Evolutionary conservation across 371 early-diverging fungal genomes (phyloP), one percentile per base, ranked within the genome.

Genomic region (Zychaea mexicana): DNA sequence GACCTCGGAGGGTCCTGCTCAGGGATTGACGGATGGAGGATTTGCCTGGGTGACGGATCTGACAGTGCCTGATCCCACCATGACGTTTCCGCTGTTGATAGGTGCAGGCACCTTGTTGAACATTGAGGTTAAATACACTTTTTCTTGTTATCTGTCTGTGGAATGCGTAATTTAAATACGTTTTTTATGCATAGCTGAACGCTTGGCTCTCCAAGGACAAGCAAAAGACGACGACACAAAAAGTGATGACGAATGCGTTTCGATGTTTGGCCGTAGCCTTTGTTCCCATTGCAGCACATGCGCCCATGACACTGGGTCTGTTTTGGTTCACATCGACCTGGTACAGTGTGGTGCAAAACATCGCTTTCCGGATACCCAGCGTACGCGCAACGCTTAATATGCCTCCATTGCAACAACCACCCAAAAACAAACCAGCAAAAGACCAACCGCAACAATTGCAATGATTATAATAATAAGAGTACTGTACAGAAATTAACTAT

Each of bases 21-120:
- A 66, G 2, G 92, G 90, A 2, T 79, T 92, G 38, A 71, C 60
- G 13, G 76, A 84, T 7, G 94, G 90, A 2, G 93, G 94, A 0
- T 39, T 85, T 2, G 73, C 72, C 15, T 92, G 90, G 90, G 86
- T 92, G 52, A 82, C 71, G 19, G 90, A 94, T 76, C 69, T 94
- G 55, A 83, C 92, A 0, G 70, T 78, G 0, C 70, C 85, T 13
- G 94, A 94, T 66, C 85, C 93, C 1, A 90, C 90, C n/a, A 73
- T 84, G 78, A 77, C 88, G 19, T 78, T 89, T 49, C 93, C 93
- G 15, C 58, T 92, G 30, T 70, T 88, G 45, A 74, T 92, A 59
- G 92, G 92, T 24, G 76, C 81, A n/a, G 74, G 85, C 22, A 88
- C 90, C 66, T 68, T 90, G 33, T 47, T 84, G 12, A 94, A 92